Conservation (phyloP, 805 yeast genomes). For the Pichia kluyveri region DNA sequence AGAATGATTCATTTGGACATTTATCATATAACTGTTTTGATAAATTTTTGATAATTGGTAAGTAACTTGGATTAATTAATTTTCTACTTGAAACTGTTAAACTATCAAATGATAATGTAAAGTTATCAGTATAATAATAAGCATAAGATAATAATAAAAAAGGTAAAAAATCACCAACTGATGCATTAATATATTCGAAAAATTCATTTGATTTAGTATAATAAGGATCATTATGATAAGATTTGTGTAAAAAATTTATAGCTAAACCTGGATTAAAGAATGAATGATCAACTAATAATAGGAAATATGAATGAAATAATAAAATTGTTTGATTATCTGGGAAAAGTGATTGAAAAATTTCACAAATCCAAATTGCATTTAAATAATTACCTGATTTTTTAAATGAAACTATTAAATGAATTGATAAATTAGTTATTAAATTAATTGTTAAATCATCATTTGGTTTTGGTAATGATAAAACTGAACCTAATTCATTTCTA, state of each 20-base stretch:
- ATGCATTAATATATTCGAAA: slow-evolving; percentile 8
- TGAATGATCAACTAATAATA: slow-evolving; percentile 26
- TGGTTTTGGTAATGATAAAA: slow-evolving; percentile 42
- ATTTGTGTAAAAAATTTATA: slow-evolving; percentile 27
- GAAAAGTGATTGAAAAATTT: slow-evolving; percentile 35
- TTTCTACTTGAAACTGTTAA: slow-evolving; percentile 37
- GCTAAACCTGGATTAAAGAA: slow-evolving; percentile 29
- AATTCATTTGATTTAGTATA: not conserved
- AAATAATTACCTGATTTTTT: slow-evolving; percentile 42
- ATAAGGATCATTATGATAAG: slow-evolving; percentile 1
- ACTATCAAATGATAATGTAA: slow-evolving; percentile 45
- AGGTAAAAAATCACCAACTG: slow-evolving; percentile 44
- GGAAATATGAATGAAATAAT: slow-evolving; percentile 40
- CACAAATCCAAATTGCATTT: slow-evolving; percentile 43
- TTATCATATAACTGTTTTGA: not conserved
- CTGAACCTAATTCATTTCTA: slow-evolving; percentile 40
- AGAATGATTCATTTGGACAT: not conserved
- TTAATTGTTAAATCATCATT: not conserved
- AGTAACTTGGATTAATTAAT: not conserved
- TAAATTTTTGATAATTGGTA: slow-evolving; percentile 3
- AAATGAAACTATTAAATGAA: slow-evolving; percentile 32
- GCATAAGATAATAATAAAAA: slow-evolving; percentile 50
- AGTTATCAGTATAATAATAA: slow-evolving; percentile 33
- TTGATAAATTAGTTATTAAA: slow-evolving; percentile 38
- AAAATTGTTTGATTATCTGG: slow-evolving; percentile 37